Evolutionary conservation across 306 rosid genomes (phyloP), one percentile per base, ranked within the genome.

Genomic region (Fragaria vesca): DNA sequence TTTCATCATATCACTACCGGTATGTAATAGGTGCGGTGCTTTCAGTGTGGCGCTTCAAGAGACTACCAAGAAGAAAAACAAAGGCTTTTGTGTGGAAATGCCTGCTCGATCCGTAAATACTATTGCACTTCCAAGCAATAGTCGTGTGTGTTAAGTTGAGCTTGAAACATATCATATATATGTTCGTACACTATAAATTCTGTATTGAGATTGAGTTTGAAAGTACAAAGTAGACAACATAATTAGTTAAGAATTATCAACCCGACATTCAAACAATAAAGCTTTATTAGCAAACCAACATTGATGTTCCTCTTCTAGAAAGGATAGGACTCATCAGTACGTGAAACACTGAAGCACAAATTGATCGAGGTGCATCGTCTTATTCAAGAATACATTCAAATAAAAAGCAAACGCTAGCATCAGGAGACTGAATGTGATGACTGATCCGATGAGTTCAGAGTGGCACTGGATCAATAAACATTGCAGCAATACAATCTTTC

Each of bases 391-490:
- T 2, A 54, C 26, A 54, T 18, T 18, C 12, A 54, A 18, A 20
- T 2, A 54, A 54, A 20, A 7, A 54, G 8, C 8, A 20, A 8
- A 51, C 4, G 55, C 55, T 16, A 8, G 24, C 20, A 5, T 11
- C 20, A 17, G 43, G 43, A 40, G 43, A 40, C 43, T 40, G 1
- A 40, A 40, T 5, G 43, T 51, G 9, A 50, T 50, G 26, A 54
- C 3, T 54, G 26, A 54, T 55, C 36, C 34, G n/a, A 3, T 26
- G 6, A 38, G 15, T 9, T 68, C 51, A 77, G 11, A 77, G 10
- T 15, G 80, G 58, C 61, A 38, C 47, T 4, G 80, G 74, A 21
- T 68, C 43, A 18, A 77, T 54, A 16, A 77, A 60, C 61, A 52
- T 30, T 28, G 67, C 8, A 21, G 74, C 30, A 38, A 67, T 40